Conservation (phyloP, 2,329 filamentous ascomycete genomes). For the Pseudohalonectria lignicola region DNA sequence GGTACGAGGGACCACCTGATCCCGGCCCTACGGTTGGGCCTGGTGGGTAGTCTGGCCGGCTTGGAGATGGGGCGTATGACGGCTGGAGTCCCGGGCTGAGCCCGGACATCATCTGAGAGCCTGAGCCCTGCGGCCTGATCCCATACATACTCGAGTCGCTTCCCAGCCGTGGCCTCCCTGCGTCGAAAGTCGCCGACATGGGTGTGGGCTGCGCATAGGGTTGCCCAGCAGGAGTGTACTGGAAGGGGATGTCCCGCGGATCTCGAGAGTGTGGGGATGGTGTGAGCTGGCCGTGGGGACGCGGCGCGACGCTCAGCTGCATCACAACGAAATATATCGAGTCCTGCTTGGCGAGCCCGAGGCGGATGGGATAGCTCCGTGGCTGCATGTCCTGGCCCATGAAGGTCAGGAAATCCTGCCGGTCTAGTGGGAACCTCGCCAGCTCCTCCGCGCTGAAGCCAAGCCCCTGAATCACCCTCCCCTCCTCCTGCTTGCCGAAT, state of each 20-base stretch:
- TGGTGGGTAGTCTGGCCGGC: constrained; percentile 29
- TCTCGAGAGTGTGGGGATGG: constrained; percentile 32
- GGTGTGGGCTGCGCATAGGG: constrained; percentile 26
- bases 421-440: constrained; percentile 37
- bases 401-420: constrained; percentile 45
- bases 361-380: constrained; percentile 35
- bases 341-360: constrained; percentile 48
- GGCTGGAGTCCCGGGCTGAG: constrained; percentile 29
- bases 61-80: constrained; percentile 33
- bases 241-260: constrained; percentile 27
- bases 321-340: constrained; percentile 53
- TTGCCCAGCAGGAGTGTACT: constrained; percentile 26
- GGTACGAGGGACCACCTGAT: too few species aligned
- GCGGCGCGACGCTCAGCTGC: constrained; percentile 25
- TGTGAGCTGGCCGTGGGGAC: constrained; percentile 29
- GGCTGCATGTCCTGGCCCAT: constrained; percentile 37
- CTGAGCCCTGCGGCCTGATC: constrained; percentile 13
- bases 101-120: constrained; percentile 22
- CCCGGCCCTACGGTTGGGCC: too few species aligned
- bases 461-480: constrained; percentile 41
- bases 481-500: constrained; percentile 41
- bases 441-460: constrained; percentile 43
- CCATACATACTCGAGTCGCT: constrained; percentile 14
- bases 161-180: constrained; percentile 26
- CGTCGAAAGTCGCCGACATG: constrained; percentile 35